Conservation (phyloP, 2,329 filamentous ascomycete species). For the Emericellopsis atlantica region DNA sequence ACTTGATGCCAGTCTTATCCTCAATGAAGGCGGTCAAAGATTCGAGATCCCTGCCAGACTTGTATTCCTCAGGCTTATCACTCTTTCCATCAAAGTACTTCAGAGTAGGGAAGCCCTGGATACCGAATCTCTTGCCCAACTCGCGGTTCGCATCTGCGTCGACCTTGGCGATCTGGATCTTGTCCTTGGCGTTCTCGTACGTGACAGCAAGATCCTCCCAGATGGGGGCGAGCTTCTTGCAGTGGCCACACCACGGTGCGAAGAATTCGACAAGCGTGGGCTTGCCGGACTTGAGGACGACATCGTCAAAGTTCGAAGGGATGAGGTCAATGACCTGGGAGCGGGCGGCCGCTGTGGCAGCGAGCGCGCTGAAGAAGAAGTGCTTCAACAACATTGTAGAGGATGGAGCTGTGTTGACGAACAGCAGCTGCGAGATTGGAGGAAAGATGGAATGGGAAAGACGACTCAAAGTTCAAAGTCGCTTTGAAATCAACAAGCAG, state of each 20-base stretch:
- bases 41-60: slow-evolving; percentile 76
- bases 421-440: slow-evolving; percentile 6
- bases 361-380: slow-evolving; percentile 43
- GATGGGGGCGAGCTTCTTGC: slow-evolving; percentile 90
- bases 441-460: too few relatives aligned
- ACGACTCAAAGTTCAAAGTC: too few relatives aligned
- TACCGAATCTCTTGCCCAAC: slow-evolving; percentile 73
- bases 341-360: slow-evolving; percentile 47
- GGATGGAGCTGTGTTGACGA: not conserved
- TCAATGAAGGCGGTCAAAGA: slow-evolving; percentile 68
- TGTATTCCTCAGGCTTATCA: slow-evolving; percentile 74
- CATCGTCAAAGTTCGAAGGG: slow-evolving; percentile 80
- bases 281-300: slow-evolving; percentile 85
- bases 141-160: slow-evolving; percentile 83
- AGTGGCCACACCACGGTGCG: slow-evolving; percentile 97
- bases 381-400: slow-evolving; percentile 43
- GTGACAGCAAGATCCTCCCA: slow-evolving; percentile 78
- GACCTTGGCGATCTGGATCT: slow-evolving; percentile 86
- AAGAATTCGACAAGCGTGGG: slow-evolving; percentile 97
- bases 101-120: slow-evolving; percentile 91
- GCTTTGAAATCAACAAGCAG: not conserved
- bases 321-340: slow-evolving; percentile 84
- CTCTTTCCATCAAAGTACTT: slow-evolving; percentile 98
- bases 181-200: slow-evolving; percentile 58
- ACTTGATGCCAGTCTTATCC: slow-evolving; percentile 76